These are phyloP conservation scores for Pestalotiopsis sp. DNA, from an alignment of 2,329 filamentous ascomycete genomes.

Conservation along the genomic window DNA sequence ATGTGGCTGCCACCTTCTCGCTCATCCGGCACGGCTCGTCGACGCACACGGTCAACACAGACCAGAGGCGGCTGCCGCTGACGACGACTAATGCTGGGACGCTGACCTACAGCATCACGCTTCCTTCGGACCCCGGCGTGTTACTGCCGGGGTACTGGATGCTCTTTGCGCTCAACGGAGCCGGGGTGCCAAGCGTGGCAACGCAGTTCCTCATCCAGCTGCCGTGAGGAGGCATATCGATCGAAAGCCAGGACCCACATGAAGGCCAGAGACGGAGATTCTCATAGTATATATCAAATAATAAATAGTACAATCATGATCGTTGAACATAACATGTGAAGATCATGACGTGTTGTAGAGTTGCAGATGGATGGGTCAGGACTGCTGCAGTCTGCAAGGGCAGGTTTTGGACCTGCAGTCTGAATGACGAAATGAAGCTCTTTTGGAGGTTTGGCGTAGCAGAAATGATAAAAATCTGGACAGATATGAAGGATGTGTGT, in stretches of 20 bases:
- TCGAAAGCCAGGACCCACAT: not conserved
- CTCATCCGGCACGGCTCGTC: constrained; percentile 45
- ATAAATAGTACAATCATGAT: too few species aligned
- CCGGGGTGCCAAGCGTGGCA: constrained; percentile 44
- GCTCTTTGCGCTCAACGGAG: constrained; percentile 44
- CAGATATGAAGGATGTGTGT: not conserved
- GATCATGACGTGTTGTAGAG: too few species aligned
- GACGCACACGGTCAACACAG: constrained; percentile 54
- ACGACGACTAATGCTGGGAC: constrained; percentile 20
- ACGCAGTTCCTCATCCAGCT: constrained; percentile 34
- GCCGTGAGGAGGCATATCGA: constrained; percentile 5
- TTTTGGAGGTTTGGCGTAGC: too few species aligned
- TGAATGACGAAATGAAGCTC: not conserved
- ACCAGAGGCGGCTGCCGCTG: constrained; percentile 50
- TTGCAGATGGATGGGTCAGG: too few species aligned
- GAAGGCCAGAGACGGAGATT: not conserved
- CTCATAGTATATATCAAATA: too few species aligned
- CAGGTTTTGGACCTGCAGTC: not conserved
- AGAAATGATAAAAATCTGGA: not conserved
- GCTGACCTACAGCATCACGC: constrained; percentile 34
- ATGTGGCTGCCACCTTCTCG: constrained; percentile 34
- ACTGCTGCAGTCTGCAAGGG: not conserved
- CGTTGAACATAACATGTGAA: too few species aligned
- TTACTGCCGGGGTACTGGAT: constrained; percentile 49
- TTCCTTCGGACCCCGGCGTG: constrained; percentile 46